phyloP scores from a whole-genome alignment of 768 basidiomycete genomes.

The Boletus bicolor region DNA sequence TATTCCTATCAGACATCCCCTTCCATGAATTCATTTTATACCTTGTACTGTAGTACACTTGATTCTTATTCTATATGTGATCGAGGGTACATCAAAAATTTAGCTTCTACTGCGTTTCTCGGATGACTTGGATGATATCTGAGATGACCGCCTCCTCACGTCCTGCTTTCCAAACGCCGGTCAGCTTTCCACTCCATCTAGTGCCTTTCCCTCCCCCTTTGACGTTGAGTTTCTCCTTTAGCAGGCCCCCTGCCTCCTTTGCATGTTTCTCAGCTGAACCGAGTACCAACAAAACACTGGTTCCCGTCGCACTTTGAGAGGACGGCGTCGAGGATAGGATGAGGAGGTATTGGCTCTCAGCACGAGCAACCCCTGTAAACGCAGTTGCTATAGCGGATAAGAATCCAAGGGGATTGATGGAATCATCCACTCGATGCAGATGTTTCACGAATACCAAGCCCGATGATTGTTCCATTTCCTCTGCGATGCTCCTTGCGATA shows the following conservation, averaged over 20 bases:
- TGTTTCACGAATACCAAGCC: conserved; percentile 41
- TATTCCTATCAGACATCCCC: no score
- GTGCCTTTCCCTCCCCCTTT: conserved; percentile 79
- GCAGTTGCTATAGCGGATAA: conserved; percentile 55
- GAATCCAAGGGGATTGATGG: conserved; percentile 55
- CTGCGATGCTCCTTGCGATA: conserved; percentile 42
- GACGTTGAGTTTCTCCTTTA: conserved; percentile 55
- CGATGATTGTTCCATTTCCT: conserved; percentile 33
- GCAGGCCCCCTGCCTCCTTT: conserved; percentile 52
- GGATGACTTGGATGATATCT: conserved; percentile 15
- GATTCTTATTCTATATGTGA: neutral
- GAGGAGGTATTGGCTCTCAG: conserved; percentile 39
- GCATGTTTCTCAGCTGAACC: conserved; percentile 60
- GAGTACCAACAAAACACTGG: conserved; percentile 56
- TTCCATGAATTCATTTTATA: no score
- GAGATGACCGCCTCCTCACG: conserved; percentile 20
- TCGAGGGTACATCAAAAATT: neutral
- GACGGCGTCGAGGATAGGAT: conserved; percentile 64
- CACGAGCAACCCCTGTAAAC: conserved; percentile 30
- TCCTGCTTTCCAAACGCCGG: conserved; percentile 38
- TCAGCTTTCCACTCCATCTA: conserved; percentile 74
- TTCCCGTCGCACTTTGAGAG: conserved; percentile 46
- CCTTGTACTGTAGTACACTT: no score
- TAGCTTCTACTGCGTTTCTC: conserved; percentile 1
- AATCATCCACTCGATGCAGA: conserved; percentile 61